Conservation (phyloP, 768 basidiomycete species). For the Leccinum imitatum region DNA sequence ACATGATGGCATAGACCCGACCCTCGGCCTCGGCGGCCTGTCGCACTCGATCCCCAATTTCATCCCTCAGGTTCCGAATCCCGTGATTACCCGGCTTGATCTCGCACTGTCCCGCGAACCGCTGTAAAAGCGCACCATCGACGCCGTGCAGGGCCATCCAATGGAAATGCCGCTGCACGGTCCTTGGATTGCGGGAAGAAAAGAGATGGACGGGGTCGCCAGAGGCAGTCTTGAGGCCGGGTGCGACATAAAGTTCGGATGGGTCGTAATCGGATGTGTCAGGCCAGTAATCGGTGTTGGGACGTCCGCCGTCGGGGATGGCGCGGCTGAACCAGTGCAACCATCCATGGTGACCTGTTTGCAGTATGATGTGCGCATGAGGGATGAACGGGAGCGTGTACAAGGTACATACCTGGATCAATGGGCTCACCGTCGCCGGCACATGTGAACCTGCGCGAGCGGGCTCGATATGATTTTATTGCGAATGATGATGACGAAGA, state of each 20-base stretch:
- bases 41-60: conserved; percentile 67
- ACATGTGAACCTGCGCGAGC: conserved; percentile 62
- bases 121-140: conserved; percentile 80
- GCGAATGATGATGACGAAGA: too few species aligned
- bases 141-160: conserved; percentile 86
- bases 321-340: conserved; percentile 80
- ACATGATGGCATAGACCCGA: conserved; percentile 85
- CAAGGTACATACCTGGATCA: conserved; percentile 44
- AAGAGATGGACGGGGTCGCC: conserved; percentile 70
- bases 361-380: not conserved
- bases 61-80: conserved; percentile 64
- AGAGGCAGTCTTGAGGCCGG: conserved; percentile 56
- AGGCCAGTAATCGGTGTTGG: conserved; percentile 79
- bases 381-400: not conserved
- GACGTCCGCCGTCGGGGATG: conserved; percentile 64
- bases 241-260: conserved; percentile 68
- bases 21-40: conserved; percentile 81
- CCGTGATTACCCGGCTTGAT: conserved; percentile 51
- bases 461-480: not conserved
- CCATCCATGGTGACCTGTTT: conserved; percentile 77
- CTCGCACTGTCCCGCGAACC: conserved; percentile 71
- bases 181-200: conserved; percentile 74
- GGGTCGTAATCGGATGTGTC: conserved; percentile 69
- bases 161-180: conserved; percentile 54
- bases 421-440: conserved; percentile 67